Conservation (phyloP, 225 moss, liverwort and hornwort species). For the Marchantia polymorpha region DNA sequence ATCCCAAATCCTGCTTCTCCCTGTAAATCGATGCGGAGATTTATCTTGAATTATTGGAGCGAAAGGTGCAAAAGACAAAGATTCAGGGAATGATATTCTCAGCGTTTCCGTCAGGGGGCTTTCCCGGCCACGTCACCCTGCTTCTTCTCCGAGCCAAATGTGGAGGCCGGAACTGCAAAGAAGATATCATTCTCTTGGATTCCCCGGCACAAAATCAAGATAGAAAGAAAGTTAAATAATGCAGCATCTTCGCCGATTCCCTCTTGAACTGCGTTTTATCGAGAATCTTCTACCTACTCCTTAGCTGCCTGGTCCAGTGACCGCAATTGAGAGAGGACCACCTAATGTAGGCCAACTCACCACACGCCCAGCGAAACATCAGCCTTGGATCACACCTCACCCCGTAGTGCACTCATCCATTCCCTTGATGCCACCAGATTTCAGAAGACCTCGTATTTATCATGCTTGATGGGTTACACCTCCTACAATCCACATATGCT, state of each 20-base stretch:
- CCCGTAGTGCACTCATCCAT: too few species aligned
- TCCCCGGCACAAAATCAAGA: not conserved
- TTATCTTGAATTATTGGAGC: too few species aligned
- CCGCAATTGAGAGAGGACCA: not conserved
- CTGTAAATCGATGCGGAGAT: too few species aligned
- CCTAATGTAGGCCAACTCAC: not conserved
- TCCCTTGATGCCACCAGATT: too few species aligned
- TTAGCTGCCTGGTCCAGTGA: not conserved
- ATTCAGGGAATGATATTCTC: too few species aligned
- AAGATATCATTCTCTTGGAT: not conserved
- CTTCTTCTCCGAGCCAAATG: not conserved
- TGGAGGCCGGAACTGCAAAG: too few species aligned
- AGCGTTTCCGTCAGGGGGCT: not conserved
- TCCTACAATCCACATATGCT: not conserved
- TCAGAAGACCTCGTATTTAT: too few species aligned
- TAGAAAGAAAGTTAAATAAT: not conserved
- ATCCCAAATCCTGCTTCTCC: not conserved
- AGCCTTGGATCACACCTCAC: too few species aligned
- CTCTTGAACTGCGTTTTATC: slow-evolving; percentile 1
- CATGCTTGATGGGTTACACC: not conserved
- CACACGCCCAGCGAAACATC: too few species aligned
- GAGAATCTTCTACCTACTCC: not conserved
- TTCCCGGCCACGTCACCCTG: not conserved
- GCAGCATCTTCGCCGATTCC: not conserved
- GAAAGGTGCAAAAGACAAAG: too few species aligned